Base-by-base conservation (phyloP, 2,329 filamentous ascomycete genomes). In the Ascochyta clinopodiicola region DNA sequence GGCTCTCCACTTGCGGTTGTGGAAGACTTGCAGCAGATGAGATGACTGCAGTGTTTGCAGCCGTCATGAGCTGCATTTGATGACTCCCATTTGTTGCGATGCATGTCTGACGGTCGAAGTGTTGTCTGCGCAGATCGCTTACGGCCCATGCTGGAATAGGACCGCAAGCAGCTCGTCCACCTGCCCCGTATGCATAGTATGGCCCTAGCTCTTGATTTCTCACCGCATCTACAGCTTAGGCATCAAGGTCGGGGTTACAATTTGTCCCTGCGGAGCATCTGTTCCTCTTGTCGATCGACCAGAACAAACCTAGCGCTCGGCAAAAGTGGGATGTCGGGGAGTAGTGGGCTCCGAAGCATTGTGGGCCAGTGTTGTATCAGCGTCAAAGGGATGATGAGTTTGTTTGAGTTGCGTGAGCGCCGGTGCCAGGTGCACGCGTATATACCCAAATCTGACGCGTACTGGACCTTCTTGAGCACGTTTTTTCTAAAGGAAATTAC, bases 401-500 rank as follows among this genome's bases (percentile, higher is more conserved):
- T 12, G 29, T 22, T 25, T 13, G 22, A 13, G 37, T 9, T n/a
- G 39, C 13, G 3, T 34, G 35, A 2, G 13, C n/a, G 36, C 36
- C 43, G 46, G 34, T 24, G 36, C 31, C 21, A 38, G 17, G 17
- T 6, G 24, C 24, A 15, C 31, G 1, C 51, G 4, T 56, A 51
- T 51, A 32, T 43, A 46, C 5, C 25, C 37, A 32, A n/a, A 2
- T 32, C 29, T 35, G 52, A 32, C 42, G 45, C 10, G n/a, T 43
- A 7, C 36, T 46, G 52, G 42, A 27, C 10, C 1, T 38, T 9
- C 22, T 32, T 9, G 36, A 45, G 40, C 52, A 55, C 52, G 52
- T 37, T 36, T 22, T 34, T 34, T 13, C 24, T 6, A 3, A 38
- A 10, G 12, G 17, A 32, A 36, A 43, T 51, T 36, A 50, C 47